phyloP scores from a whole-genome alignment of 192 early-diverging fungal species.

The Coemansia sp. region DNA sequence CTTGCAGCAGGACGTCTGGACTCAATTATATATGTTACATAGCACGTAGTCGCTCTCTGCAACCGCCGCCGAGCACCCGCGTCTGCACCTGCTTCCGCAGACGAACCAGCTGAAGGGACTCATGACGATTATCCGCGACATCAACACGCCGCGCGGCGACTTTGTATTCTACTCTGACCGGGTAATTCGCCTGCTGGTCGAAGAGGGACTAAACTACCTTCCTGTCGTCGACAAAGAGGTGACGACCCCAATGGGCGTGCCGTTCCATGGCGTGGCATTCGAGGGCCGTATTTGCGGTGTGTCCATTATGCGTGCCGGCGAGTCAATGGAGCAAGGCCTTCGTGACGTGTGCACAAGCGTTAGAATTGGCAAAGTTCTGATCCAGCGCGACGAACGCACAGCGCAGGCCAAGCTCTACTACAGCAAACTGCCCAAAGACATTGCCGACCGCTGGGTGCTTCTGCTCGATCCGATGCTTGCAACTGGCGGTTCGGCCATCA shows the following conservation, averaged over 20 bases:
- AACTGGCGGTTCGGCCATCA: slow-evolving; percentile 91
- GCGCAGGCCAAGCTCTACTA: slow-evolving; percentile 89
- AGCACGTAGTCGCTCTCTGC: slow-evolving; percentile 24
- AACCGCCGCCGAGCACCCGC: slow-evolving; percentile 50
- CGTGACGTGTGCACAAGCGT: slow-evolving; percentile 84
- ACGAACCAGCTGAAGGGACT: slow-evolving; percentile 76
- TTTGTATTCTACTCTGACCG: slow-evolving; percentile 94
- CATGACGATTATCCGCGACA: slow-evolving; percentile 83
- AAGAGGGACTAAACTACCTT: slow-evolving; percentile 92
- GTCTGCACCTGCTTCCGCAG: slow-evolving; percentile 68
- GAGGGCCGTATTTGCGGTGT: slow-evolving; percentile 90
- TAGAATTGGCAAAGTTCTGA: slow-evolving; percentile 93
- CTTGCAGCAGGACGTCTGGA: neutral
- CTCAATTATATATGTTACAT: neutral
- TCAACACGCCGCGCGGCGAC: slow-evolving; percentile 76
- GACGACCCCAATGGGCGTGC: slow-evolving; percentile 73
- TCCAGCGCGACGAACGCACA: slow-evolving; percentile 94
- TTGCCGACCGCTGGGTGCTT: slow-evolving; percentile 76
- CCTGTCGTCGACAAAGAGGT: slow-evolving; percentile 80
- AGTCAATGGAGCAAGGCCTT: slow-evolving; percentile 85
- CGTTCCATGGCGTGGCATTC: slow-evolving; percentile 74
- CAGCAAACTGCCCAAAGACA: slow-evolving; percentile 88
- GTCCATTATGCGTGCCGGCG: slow-evolving; percentile 96
- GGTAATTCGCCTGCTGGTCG: slow-evolving; percentile 84
- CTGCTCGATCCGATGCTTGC: slow-evolving; percentile 97